Conservation (phyloP, 2,329 filamentous ascomycete species). For the Grosmannia serpens region DNA sequence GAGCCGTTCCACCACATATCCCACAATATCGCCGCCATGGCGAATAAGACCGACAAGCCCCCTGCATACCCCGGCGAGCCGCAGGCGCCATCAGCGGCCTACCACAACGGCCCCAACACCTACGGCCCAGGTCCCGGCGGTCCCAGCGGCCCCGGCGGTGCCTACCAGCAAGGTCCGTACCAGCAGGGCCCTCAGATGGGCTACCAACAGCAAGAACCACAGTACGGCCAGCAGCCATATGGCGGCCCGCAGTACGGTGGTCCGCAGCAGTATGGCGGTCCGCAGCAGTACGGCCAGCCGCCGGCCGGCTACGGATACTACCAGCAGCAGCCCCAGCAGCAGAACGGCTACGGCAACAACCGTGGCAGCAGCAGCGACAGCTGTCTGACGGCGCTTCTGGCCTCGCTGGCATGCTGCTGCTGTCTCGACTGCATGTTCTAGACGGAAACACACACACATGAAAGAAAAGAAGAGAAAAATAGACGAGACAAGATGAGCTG, state of each 20-base stretch:
- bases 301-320: slow-evolving; percentile 15
- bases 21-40: slow-evolving; percentile 20
- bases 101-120: slow-evolving; percentile 11
- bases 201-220: slow-evolving; percentile 27
- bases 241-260: neutral
- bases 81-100: slow-evolving; percentile 16
- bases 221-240: neutral
- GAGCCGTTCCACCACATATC: neutral
- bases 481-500: neutral
- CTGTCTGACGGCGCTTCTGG: slow-evolving; percentile 34
- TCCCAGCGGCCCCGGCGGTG: slow-evolving; percentile 18
- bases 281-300: slow-evolving; percentile 17
- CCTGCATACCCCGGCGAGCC: slow-evolving; percentile 32
- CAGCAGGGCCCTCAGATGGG: slow-evolving; percentile 30
- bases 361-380: slow-evolving; percentile 12
- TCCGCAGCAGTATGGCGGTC: slow-evolving; percentile 20
- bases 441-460: neutral
- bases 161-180: slow-evolving; percentile 25
- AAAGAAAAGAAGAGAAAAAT: neutral
- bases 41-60: slow-evolving; percentile 34
- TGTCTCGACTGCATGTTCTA: slow-evolving; percentile 47
- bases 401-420: slow-evolving; percentile 44
- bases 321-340: slow-evolving; percentile 13
- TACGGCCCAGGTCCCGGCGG: slow-evolving; percentile 15
- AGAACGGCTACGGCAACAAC: slow-evolving; percentile 20